phyloP scores from a whole-genome alignment of 1,139 yeast species.

The Hyphopichia wangnamkhiaoensis region DNA sequence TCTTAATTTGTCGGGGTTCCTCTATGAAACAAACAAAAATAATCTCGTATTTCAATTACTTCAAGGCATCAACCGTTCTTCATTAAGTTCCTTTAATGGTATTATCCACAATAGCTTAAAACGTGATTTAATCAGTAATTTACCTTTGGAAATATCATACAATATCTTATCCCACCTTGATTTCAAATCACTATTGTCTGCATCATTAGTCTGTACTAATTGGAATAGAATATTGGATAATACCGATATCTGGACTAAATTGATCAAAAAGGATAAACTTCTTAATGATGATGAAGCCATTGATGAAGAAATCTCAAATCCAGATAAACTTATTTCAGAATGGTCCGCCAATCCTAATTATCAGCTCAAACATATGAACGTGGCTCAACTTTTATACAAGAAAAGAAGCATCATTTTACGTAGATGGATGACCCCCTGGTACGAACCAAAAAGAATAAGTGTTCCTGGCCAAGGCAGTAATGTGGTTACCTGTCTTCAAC shows the following conservation, averaged over 20 bases:
- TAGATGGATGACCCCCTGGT: constrained; percentile 83
- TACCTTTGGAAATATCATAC: constrained; percentile 79
- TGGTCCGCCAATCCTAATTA: constrained; percentile 25
- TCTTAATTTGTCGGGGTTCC: constrained; percentile 32
- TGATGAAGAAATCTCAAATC: constrained; percentile 32
- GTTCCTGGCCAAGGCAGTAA: constrained; percentile 70
- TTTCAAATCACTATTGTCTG: constrained; percentile 58
- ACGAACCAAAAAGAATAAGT: constrained; percentile 67
- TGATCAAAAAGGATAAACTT: constrained; percentile 56
- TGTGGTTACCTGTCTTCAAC: constrained; percentile 92
- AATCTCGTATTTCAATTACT: constrained; percentile 62
- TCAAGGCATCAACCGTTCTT: constrained; percentile 63
- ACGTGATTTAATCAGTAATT: constrained; percentile 67
- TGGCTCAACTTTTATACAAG: constrained; percentile 61
- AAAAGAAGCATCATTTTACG: constrained; percentile 63
- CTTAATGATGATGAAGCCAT: constrained; percentile 41
- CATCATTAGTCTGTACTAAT: constrained; percentile 63
- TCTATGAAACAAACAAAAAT: constrained; percentile 41
- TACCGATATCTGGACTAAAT: constrained; percentile 59
- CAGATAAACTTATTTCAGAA: constrained; percentile 29
- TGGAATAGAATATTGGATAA: constrained; percentile 71
- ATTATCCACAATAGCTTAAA: constrained; percentile 61
- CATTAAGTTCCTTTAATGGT: constrained; percentile 67
- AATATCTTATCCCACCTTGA: constrained; percentile 71
- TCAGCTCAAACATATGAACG: constrained; percentile 20